Evolutionary conservation across 2,329 filamentous ascomycete species (phyloP).

Genomic region (Aspergillus tamarii): DNA sequence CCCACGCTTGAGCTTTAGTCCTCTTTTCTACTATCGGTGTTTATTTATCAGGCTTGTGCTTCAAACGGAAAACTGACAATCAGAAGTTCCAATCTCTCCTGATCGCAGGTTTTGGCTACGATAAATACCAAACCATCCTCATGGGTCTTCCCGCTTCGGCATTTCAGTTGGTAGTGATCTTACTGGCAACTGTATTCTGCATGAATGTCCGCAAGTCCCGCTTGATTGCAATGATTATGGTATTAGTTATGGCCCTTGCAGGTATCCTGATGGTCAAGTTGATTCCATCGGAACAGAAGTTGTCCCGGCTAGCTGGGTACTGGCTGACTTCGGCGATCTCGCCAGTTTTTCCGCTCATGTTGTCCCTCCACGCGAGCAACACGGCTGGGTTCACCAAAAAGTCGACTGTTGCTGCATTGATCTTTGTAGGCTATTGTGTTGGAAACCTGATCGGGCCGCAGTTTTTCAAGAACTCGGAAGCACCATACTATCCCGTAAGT

Average conservation of each 20-base stretch:
- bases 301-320: constrained; percentile 24
- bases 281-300: constrained; percentile 15
- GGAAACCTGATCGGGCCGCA: constrained; percentile 23
- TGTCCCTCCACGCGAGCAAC: constrained; percentile 19
- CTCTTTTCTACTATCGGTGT: not conserved
- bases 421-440: constrained; percentile 22
- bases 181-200: constrained; percentile 21
- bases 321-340: constrained; percentile 24
- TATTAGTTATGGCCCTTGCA: constrained; percentile 22
- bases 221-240: constrained; percentile 16
- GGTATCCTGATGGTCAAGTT: constrained; percentile 28
- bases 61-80: not conserved
- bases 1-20: no score
- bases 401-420: constrained; percentile 18
- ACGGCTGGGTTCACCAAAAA: constrained; percentile 25
- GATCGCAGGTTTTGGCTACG: constrained; percentile 27
- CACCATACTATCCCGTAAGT: constrained; percentile 17
- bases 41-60: not conserved
- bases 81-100: constrained; percentile 23
- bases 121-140: constrained; percentile 26
- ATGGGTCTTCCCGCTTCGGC: constrained; percentile 24
- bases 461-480: constrained; percentile 20
- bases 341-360: constrained; percentile 24
- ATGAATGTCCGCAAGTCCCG: constrained; percentile 22
- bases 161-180: constrained; percentile 23